Base-by-base conservation (phyloP, 1,284 basidiomycete genomes). In the Boletellus deceptivus region DNA sequence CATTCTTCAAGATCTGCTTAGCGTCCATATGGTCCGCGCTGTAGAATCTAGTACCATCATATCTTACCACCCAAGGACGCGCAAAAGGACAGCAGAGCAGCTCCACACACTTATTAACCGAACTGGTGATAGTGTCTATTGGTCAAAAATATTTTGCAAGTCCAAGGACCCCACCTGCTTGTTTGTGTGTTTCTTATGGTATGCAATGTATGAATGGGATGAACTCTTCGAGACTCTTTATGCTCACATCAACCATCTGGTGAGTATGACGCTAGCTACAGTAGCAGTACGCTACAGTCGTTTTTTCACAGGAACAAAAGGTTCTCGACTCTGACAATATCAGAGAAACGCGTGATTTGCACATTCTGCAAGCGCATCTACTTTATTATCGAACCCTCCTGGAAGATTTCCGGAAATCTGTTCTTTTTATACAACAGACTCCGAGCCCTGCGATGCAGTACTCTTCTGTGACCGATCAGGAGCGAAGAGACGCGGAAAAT, bases 131-230 rank as follows among this genome's bases (percentile, higher is more conserved):
- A 79, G 78, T 20, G 79, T 82, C 9, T 81, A 82, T 54, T 82
- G 80, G 80, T 69, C 67, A 27, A 72, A 74, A 18, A 75, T 78
- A n/a, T 78, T 79, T 40, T 18, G 57, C 3, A 58, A 59, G 2
- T 70, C 73, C 2, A 63, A 61, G 7, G 80, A 82, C 50, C 77
- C 79, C 5, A 82, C 78, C 0, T 78, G 80, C 48, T 59, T 79
- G 2, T 62, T 81, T 22, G 54, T 82, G 11, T 72, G 73, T 25
- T 69, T 75, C 38, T 59, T 82, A 42, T 82, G 80, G 79, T 78
- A 80, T 58, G 73, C 76, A 0, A 59, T 82, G 42, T 82, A 82
- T 55, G 69, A 78, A 1, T 82, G 79, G 79, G 79, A 82, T 49
- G 78, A 82, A 58, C 67, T 76, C 4, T 61, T 80, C 34, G 78